phyloP scores from a whole-genome alignment of 108 stramenopile species.

The Cylindrotheca fusiformis region DNA sequence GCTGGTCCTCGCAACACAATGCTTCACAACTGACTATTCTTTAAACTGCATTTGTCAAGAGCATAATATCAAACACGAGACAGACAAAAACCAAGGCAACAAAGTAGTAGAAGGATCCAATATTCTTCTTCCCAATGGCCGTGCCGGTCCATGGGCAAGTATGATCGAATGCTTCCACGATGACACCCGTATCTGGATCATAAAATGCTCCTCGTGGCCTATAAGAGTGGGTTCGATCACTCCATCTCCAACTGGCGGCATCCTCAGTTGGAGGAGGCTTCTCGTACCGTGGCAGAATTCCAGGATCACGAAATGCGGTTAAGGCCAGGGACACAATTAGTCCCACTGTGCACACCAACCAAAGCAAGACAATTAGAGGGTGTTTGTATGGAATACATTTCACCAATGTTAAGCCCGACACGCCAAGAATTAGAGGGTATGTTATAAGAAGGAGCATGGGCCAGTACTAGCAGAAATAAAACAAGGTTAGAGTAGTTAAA shows the following conservation, averaged over 20 bases:
- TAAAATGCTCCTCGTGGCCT: conserved; percentile 74
- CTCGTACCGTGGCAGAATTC: conserved; percentile 44
- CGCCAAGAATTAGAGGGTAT: conserved; percentile 79
- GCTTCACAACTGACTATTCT: conserved; percentile 17
- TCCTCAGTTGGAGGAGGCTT: conserved; percentile 25
- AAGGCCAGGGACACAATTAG: conserved; percentile 40
- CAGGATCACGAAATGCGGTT: conserved; percentile 62
- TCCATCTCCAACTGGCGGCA: conserved; percentile 61
- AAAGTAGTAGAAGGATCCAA: conserved; percentile 70
- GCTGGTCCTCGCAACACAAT: conserved; percentile 37
- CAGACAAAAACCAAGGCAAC: conserved; percentile 62
- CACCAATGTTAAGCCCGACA: conserved; percentile 15
- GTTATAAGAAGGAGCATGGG: conserved; percentile 88
- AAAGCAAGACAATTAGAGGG: conserved; percentile 33
- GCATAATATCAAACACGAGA: conserved; percentile 53
- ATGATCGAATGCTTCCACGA: conserved; percentile 90
- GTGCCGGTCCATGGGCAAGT: conserved; percentile 79
- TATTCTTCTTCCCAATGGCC: conserved; percentile 79
- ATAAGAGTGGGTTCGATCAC: conserved; percentile 80
- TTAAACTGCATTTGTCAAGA: conserved; percentile 40
- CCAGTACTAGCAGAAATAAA: conserved; percentile 55
- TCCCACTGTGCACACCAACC: conserved; percentile 41
- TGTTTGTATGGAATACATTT: conserved; percentile 38
- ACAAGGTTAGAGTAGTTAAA: neutral
- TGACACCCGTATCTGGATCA: conserved; percentile 80